phyloP scores from a whole-genome alignment of 2,329 filamentous ascomycete species.

The Penicillium sp. region DNA sequence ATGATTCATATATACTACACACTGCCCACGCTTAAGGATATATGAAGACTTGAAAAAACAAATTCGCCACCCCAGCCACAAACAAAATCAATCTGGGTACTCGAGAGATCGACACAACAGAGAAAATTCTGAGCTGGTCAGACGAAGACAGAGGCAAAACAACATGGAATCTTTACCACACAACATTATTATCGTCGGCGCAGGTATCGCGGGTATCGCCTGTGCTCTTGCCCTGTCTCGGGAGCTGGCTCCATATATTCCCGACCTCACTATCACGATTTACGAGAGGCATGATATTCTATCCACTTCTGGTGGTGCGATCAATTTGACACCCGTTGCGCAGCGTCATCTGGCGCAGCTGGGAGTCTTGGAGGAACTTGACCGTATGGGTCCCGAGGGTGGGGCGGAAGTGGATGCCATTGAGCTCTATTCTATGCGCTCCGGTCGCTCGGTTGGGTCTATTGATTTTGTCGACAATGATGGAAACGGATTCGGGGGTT shows the following conservation, averaged over 20 bases:
- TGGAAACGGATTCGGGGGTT: slow-evolving; percentile 40
- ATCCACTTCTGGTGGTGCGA: slow-evolving; percentile 46
- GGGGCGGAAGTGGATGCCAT: slow-evolving; percentile 43
- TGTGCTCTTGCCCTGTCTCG: slow-evolving; percentile 33
- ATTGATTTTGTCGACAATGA: slow-evolving; percentile 40
- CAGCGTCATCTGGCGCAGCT: slow-evolving; percentile 45
- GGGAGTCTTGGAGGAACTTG: slow-evolving; percentile 40
- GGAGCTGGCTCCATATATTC: slow-evolving; percentile 34
- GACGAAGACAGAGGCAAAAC: background rate
- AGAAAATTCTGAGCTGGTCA: background rate
- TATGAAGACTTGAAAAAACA: background rate
- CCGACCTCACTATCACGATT: slow-evolving; percentile 37
- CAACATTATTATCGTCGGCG: slow-evolving; percentile 35
- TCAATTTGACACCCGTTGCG: slow-evolving; percentile 47
- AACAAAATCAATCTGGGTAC: background rate
- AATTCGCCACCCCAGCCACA: background rate
- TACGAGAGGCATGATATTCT: slow-evolving; percentile 43
- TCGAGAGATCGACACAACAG: background rate
- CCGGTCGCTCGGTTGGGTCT: slow-evolving; percentile 37
- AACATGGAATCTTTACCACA: slow-evolving; percentile 19
- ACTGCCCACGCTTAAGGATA: background rate
- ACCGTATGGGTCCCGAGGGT: slow-evolving; percentile 39
- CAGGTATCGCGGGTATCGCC: slow-evolving; percentile 37
- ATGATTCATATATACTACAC: background rate
- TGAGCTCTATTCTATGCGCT: slow-evolving; percentile 43